Base-by-base conservation (phyloP, 805 yeast genomes). In the Naumovozyma castellii region DNA sequence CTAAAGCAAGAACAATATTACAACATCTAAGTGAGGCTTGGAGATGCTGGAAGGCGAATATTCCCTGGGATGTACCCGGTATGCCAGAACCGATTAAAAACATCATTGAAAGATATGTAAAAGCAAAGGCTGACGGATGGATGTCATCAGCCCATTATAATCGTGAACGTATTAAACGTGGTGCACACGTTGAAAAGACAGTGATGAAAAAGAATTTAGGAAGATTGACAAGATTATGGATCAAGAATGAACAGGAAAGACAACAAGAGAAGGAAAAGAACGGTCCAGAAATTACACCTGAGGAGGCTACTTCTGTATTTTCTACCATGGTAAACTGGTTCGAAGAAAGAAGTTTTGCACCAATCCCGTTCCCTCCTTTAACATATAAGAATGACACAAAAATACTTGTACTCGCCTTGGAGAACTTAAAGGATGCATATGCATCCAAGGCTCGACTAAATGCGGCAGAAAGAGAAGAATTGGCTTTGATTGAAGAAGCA, bases 1-100 rank as follows among this genome's bases (percentile, higher is more conserved):
- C 75, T 47, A 88, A 86, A 57, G 78, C 96, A 1, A 82, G 83
- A 52, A 78, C 94, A 0, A 82, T 92, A 39, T 62, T 92, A 36
- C 97, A 92, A 53, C 99, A 92, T 61, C 68, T 92, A 42, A 84
- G 94, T 56, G 98, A 92, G 60, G 98, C 98, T 0, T 92, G 99
- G 99, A 69, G 98, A 58, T 92, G 97, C 59, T 92, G 99, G 99
- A 92, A 92, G 59, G 98, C 98, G 2, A 90, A 92, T 55, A 82
- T 92, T 43, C 95, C 97, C 0, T 92, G 97, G 97, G 79, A 85
- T 49, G 97, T 92, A 13, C 95, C 95, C 1, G 97, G 97, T 0
- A 68, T 92, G 63, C 98, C 99, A 2, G 82, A 74, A 39, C 97
- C 97, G 0, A 76, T 92, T 18, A 92, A 80, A 48, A 75, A 76